phyloP scores from a whole-genome alignment of 163 green algal species.

The Picocystis sp. region DNA sequence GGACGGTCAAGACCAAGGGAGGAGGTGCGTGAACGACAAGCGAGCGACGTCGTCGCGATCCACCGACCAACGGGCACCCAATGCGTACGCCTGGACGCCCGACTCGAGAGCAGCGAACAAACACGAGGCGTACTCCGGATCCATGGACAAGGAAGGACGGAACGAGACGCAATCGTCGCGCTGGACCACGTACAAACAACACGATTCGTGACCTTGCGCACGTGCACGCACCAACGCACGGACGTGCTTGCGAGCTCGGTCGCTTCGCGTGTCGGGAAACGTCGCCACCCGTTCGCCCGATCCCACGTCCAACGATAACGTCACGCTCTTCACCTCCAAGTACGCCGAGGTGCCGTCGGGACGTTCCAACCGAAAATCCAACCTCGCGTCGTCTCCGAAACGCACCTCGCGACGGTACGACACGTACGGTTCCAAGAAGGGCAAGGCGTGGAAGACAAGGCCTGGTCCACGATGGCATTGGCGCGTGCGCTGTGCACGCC shows the following conservation, averaged over 20 bases:
- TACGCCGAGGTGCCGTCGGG: not conserved
- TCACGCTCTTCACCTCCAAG: conserved; percentile 4
- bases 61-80: not conserved
- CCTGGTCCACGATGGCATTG: not conserved
- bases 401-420: not conserved
- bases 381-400: not conserved
- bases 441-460: not conserved
- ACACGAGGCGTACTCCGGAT: not conserved
- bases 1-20: no score
- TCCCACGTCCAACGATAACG: not conserved
- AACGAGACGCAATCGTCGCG: not conserved
- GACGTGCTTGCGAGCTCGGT: not conserved
- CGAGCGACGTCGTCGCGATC: not conserved
- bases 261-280: conserved; percentile 1
- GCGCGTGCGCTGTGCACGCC: not conserved
- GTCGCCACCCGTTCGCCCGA: not conserved
- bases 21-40: no score
- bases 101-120: not conserved
- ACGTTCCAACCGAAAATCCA: not conserved
- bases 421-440: not conserved
- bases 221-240: not conserved
- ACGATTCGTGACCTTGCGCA: no score
- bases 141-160: not conserved
- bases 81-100: not conserved
- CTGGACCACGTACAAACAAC: not conserved